Evolutionary conservation across 2,329 filamentous ascomycete genomes (phyloP), one percentile per base, ranked within the genome.

Genomic region (Xylaria sp.): DNA sequence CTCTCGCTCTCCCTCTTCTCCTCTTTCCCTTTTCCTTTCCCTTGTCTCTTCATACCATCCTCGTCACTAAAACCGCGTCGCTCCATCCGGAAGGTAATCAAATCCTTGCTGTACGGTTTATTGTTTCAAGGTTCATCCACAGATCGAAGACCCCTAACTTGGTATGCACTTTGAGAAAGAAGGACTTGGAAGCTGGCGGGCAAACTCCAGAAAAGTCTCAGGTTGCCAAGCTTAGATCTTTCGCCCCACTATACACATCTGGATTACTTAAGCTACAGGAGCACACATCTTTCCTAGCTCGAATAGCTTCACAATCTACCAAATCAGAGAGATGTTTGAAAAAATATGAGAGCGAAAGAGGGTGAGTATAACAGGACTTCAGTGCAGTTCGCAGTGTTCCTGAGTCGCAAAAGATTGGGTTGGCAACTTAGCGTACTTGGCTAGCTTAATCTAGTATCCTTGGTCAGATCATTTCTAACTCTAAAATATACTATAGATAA

Each of bases 11-110:
- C 47, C 10, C 15, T 42, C 20, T 50, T 31, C 15, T 64, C 38
- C n/a, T 51, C 44, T 42, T 67, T 60, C 29, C 15, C 54, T 25
- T 66, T 65, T 13, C 65, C 62, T 61, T 65, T 59, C 39, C 47
- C 44, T 66, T 69, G 42, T 36, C 22, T 39, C 25, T 39, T 39
- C 17, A 42, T 54, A 9, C 20, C 29, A 13, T 54, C 25, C 7
- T 56, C 50, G 15, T 53, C 51, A 39, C 38, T 33, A 25, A 31
- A 27, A 6, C 20, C 22, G 45, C 33, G 53, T 38, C 33, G 15
- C 33, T 51, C 50, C 39, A 63, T 66, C 3, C 7, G 9, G 45
- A 50, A 47, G 13, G 20, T 15, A 31, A 44, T 38, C 15, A 42
- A 38, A n/a, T 15, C 22, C 22, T 29, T 15, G n/a, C 27, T 7